Base-by-base conservation (phyloP, 768 basidiomycete species). In the Lentinula raphanica region DNA sequence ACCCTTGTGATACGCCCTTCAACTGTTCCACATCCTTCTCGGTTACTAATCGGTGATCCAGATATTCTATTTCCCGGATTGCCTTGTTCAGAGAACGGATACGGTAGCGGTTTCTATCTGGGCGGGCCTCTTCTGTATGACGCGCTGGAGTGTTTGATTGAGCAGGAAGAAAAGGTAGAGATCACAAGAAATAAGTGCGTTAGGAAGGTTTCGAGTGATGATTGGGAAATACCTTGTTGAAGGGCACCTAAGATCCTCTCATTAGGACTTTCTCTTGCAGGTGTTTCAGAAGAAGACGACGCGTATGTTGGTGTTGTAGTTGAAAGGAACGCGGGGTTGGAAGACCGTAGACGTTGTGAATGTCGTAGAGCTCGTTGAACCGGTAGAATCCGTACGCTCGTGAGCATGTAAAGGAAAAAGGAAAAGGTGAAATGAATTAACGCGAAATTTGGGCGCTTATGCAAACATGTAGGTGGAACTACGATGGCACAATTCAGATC, bases 61-160 rank as follows among this genome's bases (percentile, higher is more conserved):
- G 29, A 13, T 39, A 49, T 19, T 25, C 44, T n/a, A 58, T 36
- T 28, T 48, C 56, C 25, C 39, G 15, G 25, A 58, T 58, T 5
- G 56, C 56, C 28, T 39, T 49, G 32, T 46, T 49, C 23, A 48
- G 23, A 15, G 56, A 12, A 21, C 56, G 56, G 13, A 58, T 29
- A 8, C 46, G 6, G 25, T 58, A 58, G 7, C 17, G 12, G 7
- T 28, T 19, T 17, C 46, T 49, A 36, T 58, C 56, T 17, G 12
- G n/a, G 5, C 40, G 36, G 21, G 38, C 9, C 7, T n/a, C 5
- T 58, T 48, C 56, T 3, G 31, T 13, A 1, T 21, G 12, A 39
- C 36, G 32, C 2, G 36, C 51, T 53, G 36, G 9, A 4, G 2
- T 3, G 2, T 35, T 35, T 13, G 0, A 35, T 5, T 8, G 32